Evolutionary conservation across 148 eudicot species (phyloP).

Genomic region (Rhododendron vialii): DNA sequence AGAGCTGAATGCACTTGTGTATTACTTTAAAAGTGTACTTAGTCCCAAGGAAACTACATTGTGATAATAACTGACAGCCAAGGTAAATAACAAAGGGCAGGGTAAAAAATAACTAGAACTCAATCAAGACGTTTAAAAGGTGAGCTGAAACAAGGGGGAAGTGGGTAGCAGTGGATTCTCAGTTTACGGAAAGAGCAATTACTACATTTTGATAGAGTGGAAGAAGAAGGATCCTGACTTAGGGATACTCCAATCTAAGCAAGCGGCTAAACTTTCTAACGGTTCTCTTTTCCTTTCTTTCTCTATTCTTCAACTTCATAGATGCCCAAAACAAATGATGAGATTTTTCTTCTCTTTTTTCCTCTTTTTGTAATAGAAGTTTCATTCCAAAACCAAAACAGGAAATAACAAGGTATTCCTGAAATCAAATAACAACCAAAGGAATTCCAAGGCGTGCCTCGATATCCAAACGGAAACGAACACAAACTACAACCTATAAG

Average conservation of each 20-base stretch:
- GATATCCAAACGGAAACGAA: too few species aligned
- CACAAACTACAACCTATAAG: too few species aligned
- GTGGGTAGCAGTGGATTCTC: not conserved
- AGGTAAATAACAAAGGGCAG: not conserved
- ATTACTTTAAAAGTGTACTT: not conserved
- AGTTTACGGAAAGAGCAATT: not conserved
- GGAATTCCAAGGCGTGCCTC: not conserved
- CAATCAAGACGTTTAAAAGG: not conserved
- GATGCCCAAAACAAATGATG: not conserved
- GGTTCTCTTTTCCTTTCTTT: not conserved
- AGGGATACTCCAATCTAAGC: not conserved
- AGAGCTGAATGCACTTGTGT: not conserved
- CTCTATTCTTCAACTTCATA: not conserved
- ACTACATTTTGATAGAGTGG: not conserved
- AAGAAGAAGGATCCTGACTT: not conserved
- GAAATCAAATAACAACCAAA: not conserved
- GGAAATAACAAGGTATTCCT: not conserved
- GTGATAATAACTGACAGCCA: not conserved
- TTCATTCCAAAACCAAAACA: not conserved
- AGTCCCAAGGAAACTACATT: not conserved
- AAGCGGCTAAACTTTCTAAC: not conserved
- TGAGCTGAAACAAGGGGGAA: not conserved
- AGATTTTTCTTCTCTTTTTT: not conserved
- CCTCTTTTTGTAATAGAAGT: not conserved
- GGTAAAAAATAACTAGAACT: not conserved